Conservation (phyloP, 345 rosid species). For the Rhodomyrtus tomentosa region DNA sequence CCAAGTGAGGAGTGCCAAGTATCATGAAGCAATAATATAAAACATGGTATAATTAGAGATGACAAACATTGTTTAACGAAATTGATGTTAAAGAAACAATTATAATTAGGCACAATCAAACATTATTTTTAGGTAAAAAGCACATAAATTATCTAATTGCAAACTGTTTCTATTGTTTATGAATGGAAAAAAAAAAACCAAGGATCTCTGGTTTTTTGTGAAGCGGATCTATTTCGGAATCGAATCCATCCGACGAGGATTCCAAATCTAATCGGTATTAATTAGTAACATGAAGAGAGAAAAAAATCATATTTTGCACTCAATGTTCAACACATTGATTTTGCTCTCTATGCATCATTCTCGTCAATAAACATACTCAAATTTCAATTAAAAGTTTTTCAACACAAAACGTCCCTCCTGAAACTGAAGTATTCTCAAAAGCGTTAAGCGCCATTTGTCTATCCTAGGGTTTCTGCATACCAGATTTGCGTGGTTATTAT, state of each 20-base stretch:
- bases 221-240: neutral
- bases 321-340: neutral
- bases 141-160: neutral
- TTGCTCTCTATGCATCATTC: neutral
- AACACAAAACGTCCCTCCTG: neutral
- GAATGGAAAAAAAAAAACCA: neutral
- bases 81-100: neutral
- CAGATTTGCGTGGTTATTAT: no score
- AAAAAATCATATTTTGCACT: neutral
- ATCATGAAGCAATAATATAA: neutral
- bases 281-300: neutral
- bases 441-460: neutral
- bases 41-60: neutral
- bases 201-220: no score
- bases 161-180: neutral
- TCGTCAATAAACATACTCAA: neutral
- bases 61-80: neutral
- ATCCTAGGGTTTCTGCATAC: neutral
- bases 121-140: neutral
- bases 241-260: neutral
- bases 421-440: neutral
- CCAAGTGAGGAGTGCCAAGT: neutral
- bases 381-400: neutral
- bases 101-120: neutral
- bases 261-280: neutral